Conservation (phyloP, 2,329 filamentous ascomycete genomes). For the Fusarium lyarnte region DNA sequence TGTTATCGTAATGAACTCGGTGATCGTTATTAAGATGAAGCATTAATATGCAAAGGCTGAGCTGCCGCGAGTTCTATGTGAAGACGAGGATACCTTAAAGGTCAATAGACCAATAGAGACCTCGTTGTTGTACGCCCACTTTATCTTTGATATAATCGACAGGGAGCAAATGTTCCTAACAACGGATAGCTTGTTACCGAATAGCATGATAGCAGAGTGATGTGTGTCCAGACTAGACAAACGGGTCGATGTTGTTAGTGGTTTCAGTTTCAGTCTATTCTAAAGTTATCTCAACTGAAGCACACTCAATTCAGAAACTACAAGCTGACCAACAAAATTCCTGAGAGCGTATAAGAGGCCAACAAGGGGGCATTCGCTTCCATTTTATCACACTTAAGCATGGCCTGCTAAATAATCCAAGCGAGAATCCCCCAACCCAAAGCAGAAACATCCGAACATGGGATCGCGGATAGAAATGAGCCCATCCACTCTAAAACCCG, state of each 20-base stretch:
- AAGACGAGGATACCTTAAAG: too few species aligned
- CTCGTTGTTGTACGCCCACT: neutral
- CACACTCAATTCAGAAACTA: neutral
- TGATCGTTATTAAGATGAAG: too few species aligned
- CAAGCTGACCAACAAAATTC: neutral
- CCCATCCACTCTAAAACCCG: neutral
- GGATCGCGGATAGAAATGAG: slow-evolving; percentile 7
- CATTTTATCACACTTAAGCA: neutral
- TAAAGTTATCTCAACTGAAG: neutral
- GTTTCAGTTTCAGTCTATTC: slow-evolving; percentile 19
- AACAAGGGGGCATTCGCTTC: neutral
- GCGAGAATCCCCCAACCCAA: neutral
- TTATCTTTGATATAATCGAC: neutral
- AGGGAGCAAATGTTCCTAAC: neutral
- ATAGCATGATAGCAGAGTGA: neutral
- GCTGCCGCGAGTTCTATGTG: too few species aligned
- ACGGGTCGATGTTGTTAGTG: neutral
- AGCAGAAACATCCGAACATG: slow-evolving; percentile 21
- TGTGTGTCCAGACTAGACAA: neutral
- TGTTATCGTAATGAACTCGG: too few species aligned
- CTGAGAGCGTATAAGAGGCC: neutral
- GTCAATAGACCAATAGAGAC: neutral
- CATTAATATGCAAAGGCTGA: too few species aligned
- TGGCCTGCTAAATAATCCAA: neutral
- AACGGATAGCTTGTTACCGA: neutral